phyloP scores from a whole-genome alignment of 257 asterid genomes.

The Capsicum baccatum region DNA sequence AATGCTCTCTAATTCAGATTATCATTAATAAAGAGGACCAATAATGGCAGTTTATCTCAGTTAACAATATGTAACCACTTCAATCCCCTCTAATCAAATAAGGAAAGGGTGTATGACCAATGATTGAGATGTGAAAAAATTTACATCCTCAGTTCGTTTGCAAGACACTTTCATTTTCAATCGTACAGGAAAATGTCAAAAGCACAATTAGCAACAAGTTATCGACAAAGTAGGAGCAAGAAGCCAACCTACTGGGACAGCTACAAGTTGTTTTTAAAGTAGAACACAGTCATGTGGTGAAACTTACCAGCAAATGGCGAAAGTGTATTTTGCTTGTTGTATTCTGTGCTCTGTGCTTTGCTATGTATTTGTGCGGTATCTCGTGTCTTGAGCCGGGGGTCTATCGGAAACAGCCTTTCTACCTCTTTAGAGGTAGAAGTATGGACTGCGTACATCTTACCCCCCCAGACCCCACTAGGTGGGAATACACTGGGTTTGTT shows the following conservation, averaged over 20 bases:
- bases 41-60: neutral
- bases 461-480: no score
- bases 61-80: neutral
- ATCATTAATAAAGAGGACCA: neutral
- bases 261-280: neutral
- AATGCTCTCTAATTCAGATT: neutral
- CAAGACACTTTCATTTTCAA: neutral
- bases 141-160: neutral
- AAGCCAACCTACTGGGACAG: neutral
- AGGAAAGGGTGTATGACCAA: neutral
- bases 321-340: slow-evolving; percentile 97
- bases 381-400: no score
- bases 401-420: no score
- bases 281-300: slow-evolving; percentile 26
- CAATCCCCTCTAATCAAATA: neutral
- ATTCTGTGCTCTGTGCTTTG: no score
- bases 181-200: neutral
- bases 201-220: neutral
- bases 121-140: neutral
- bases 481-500: no score
- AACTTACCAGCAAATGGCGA: slow-evolving; percentile 95
- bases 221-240: neutral
- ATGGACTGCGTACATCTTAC: no score
- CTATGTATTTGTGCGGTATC: no score
- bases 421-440: no score